Evolutionary conservation across 495 filamentous ascomycete species (phyloP).

Genomic region (Penicillium goetzii): DNA sequence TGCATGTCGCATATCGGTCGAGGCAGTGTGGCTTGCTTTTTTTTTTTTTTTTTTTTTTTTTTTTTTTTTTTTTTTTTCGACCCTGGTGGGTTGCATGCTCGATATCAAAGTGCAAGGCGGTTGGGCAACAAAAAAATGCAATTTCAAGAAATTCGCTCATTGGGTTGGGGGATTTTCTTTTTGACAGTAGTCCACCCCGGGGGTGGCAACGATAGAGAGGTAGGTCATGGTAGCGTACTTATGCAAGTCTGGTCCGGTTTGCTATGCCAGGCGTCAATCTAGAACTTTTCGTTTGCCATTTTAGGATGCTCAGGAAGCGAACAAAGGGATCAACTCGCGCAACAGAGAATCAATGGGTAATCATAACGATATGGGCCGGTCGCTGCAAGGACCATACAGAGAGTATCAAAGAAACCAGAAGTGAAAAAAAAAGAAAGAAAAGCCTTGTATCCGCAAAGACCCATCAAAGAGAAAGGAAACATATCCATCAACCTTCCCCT

Average conservation of each 20-base stretch:
- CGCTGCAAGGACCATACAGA: constrained; percentile 34
- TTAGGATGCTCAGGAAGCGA: constrained; percentile 7
- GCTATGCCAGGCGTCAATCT: constrained; percentile 21
- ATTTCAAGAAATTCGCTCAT: constrained; percentile 10
- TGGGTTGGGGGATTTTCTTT: not conserved
- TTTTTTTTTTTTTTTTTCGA: no score
- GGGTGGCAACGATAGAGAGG: not conserved
- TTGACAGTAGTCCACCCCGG: not conserved
- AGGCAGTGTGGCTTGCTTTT: constrained; percentile 23
- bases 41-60: no score
- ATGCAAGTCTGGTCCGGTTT: constrained; percentile 2
- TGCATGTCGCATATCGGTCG: constrained; percentile 19
- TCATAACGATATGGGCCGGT: constrained; percentile 36
- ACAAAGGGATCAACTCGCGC: constrained; percentile 16
- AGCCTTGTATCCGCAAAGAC: constrained; percentile 32
- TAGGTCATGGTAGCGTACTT: not conserved
- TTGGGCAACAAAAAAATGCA: constrained; percentile 20
- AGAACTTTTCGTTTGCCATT: constrained; percentile 35
- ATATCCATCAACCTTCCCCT: constrained; percentile 8
- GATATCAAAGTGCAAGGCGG: constrained; percentile 15
- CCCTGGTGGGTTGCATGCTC: constrained; percentile 12
- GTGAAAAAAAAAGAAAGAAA: constrained; percentile 27
- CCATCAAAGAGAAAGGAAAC: constrained; percentile 19
- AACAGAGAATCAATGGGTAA: constrained; percentile 22
- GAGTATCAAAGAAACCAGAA: constrained; percentile 22